A percentile compares a stretch with the other conserved stretches of the same genome.
Conservation (phyloP, 441 rosid species). For the Gossypium lobatum region DNA sequence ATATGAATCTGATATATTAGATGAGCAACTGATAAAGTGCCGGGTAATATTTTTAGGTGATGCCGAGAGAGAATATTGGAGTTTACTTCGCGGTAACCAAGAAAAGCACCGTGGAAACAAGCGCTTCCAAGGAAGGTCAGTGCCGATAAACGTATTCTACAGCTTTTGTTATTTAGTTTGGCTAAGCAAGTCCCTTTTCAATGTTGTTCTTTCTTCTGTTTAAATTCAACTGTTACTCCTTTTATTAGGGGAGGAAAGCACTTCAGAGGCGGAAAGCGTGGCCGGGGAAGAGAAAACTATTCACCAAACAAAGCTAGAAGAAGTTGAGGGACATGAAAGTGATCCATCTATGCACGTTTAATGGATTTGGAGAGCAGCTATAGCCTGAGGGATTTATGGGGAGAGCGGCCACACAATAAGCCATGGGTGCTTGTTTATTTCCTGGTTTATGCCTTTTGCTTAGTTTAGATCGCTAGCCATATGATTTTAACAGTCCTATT, state of each 20-base stretch:
- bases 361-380: not conserved
- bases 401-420: not conserved
- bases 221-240: not conserved
- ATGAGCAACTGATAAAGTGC: slow-evolving; percentile 2
- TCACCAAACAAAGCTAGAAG: slow-evolving; percentile 58
- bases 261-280: slow-evolving; percentile 51
- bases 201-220: not conserved
- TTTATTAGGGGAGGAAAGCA: slow-evolving; percentile 59
- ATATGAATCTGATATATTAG: not conserved
- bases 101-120: slow-evolving; percentile 36
- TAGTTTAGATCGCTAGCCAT: not conserved
- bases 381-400: not conserved
- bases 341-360: not conserved
- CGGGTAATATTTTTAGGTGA: slow-evolving; percentile 40
- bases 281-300: slow-evolving; percentile 43
- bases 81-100: slow-evolving; percentile 44
- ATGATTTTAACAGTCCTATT: not conserved
- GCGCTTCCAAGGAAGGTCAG: slow-evolving; percentile 69
- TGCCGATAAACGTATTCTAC: not conserved
- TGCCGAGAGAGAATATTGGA: slow-evolving; percentile 75
- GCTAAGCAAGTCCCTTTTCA: not conserved
- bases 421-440: not conserved
- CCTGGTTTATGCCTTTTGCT: not conserved
- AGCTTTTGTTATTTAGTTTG: not conserved
- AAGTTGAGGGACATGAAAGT: slow-evolving; percentile 21